Conservation (phyloP, 192 early-diverging fungal species). For the Tieghemiomyces parasiticus region DNA sequence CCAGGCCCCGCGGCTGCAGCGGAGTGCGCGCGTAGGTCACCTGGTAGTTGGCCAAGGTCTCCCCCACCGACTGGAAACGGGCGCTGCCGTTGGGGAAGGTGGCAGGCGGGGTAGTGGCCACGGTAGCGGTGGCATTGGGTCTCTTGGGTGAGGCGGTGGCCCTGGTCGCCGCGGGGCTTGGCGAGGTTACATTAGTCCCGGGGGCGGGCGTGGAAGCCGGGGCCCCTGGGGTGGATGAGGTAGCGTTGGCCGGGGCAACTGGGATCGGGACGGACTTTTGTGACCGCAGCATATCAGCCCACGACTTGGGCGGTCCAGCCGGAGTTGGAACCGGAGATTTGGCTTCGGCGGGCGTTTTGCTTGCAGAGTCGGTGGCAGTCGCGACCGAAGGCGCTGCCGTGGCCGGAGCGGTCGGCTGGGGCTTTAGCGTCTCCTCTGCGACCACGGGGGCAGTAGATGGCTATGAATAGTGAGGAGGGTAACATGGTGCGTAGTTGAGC, state of each 20-base stretch:
- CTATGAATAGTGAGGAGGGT: not conserved
- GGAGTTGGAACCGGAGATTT: not conserved
- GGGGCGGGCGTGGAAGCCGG: not conserved
- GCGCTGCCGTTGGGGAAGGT: not conserved
- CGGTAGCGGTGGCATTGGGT: not conserved
- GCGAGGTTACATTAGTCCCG: not conserved
- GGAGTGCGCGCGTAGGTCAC: constrained; percentile 12
- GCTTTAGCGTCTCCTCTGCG: not conserved
- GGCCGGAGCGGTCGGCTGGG: not conserved
- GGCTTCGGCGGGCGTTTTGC: not conserved
- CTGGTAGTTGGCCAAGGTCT: not conserved
- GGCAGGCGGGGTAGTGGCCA: too few species aligned
- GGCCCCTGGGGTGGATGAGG: not conserved
- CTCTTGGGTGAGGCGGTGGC: not conserved
- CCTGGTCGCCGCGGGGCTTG: not conserved
- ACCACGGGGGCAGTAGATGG: not conserved
- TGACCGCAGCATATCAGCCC: not conserved
- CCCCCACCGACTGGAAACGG: not conserved
- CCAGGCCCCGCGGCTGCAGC: constrained; percentile 75
- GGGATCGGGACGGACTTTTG: not conserved
- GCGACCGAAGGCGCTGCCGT: not conserved
- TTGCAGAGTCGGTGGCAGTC: not conserved
- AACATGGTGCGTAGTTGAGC: not conserved
- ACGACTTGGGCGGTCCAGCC: not conserved
- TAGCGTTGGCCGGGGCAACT: not conserved